These are phyloP conservation scores for Nemania abortiva DNA, from an alignment of 2,329 filamentous ascomycete genomes.

Conservation along the genomic window DNA sequence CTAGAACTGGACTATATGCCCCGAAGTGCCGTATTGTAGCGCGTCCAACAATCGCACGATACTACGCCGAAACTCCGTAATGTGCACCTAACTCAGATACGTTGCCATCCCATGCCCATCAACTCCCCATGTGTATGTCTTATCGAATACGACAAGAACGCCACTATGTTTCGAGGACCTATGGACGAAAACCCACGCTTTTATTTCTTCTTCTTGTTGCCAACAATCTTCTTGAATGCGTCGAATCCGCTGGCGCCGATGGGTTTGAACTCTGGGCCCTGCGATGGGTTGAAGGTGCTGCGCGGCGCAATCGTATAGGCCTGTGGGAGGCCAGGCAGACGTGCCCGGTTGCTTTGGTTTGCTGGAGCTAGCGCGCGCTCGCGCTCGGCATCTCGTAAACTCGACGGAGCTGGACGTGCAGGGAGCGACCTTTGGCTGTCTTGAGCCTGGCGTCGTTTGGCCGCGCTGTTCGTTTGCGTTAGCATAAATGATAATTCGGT, in stretches of 20 bases:
- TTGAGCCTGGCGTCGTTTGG: constrained; percentile 63
- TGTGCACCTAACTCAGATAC: not conserved
- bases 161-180: not conserved
- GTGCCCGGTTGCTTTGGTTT: constrained; percentile 67
- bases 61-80: constrained; percentile 30
- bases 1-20: not conserved
- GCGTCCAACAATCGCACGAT: not conserved
- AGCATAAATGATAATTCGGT: constrained; percentile 13
- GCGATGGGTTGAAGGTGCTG: constrained; percentile 70
- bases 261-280: constrained; percentile 66
- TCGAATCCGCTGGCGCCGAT: constrained; percentile 73
- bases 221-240: constrained; percentile 71
- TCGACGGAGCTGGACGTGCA: constrained; percentile 47
- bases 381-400: constrained; percentile 62
- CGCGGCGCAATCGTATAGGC: constrained; percentile 71
- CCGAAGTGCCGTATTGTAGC: not conserved
- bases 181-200: constrained; percentile 31
- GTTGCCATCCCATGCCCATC: not conserved
- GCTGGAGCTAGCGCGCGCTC: constrained; percentile 70
- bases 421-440: constrained; percentile 52
- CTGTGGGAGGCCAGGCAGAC: constrained; percentile 65
- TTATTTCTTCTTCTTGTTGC: constrained; percentile 71
- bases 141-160: not conserved
- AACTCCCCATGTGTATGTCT: not conserved
- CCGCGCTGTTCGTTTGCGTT: constrained; percentile 57